Evolutionary conservation across 179 eudicot species (phyloP), one percentile per base, ranked within the genome.

Genomic region (Beta corolliflora): DNA sequence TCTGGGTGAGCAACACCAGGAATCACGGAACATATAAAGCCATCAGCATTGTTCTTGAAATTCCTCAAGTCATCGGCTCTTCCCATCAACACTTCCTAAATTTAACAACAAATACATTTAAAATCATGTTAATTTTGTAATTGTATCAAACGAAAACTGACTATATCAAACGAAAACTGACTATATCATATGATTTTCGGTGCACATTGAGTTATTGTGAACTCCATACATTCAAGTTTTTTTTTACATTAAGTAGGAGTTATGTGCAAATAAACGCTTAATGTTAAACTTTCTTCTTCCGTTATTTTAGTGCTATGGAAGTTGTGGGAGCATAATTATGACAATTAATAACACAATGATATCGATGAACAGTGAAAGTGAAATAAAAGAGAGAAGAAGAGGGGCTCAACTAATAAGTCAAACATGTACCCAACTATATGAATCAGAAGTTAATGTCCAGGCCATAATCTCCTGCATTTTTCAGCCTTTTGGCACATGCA

Each of bases 31-130:
- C 91, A 88, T 70, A 88, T 88, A 65, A 88, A 88, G 0, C 60
- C 81, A 73, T 88, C 91, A 2, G 91, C 89, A 68, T 88, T 88
- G 54, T 14, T 60, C 82, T 82, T 88, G 48, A 95, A 95, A 0
- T 87, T 89, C 70, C 60, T 90, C 4, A 93, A 67, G 59, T 93
- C 97, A 25, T 82, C 18, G 3, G 91, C 89, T 88, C 79, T 91
- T 9, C 98, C 98, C 99, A 92, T 93, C 83, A 93, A 80, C 77
- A 95, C 99, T 84, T 95, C 97, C 99, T 95, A 90, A 55, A 72
- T 23, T 68, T 19, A 69, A 31, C 19, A 71, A 71, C 50, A 2
- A 11, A 2, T 14, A 18, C 61, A 45, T n/a, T 7, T 4, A 4
- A 29, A 5, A 19, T 75, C 63, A 59, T 55, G 15, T 76, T 3